phyloP scores from a whole-genome alignment of 371 early-diverging fungal genomes.

The Gilbertella persicaria region DNA sequence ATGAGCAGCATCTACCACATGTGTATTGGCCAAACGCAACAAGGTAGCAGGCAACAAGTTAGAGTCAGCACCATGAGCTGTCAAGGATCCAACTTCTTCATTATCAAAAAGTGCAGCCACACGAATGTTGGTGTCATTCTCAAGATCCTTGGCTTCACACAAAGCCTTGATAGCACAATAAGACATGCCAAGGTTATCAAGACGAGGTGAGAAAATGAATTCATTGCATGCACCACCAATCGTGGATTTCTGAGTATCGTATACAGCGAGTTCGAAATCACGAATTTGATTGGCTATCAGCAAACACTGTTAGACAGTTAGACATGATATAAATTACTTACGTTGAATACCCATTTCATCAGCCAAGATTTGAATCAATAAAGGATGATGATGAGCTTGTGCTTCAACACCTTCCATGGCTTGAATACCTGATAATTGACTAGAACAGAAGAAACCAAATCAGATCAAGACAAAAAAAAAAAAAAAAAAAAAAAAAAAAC shows the following conservation, averaged over 20 bases:
- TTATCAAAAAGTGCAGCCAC: conserved; percentile 94
- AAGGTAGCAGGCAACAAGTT: conserved; percentile 79
- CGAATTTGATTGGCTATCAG: conserved; percentile 70
- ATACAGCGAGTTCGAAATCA: conserved; percentile 95
- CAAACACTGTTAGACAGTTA: not conserved
- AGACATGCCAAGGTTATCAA: conserved; percentile 96
- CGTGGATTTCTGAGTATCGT: conserved; percentile 70
- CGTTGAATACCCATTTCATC: conserved; percentile 72
- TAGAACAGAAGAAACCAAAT: no score
- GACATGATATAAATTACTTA: conserved; percentile 21
- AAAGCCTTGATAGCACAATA: conserved; percentile 76
- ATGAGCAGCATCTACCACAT: conserved; percentile 27
- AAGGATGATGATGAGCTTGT: conserved; percentile 70
- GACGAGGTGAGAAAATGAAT: conserved; percentile 90
- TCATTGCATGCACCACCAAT: conserved; percentile 92
- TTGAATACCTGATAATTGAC: conserved; percentile 31
- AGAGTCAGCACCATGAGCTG: conserved; percentile 95
- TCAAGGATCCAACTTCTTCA: conserved; percentile 97
- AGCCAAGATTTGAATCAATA: conserved; percentile 74
- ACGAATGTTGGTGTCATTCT: conserved; percentile 79
- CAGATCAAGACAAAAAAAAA: not conserved
- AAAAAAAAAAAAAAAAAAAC: conserved; percentile 2
- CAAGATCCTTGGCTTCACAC: conserved; percentile 54
- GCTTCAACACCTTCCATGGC: conserved; percentile 37
- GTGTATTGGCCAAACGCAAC: conserved; percentile 56